phyloP scores from a whole-genome alignment of 352 stramenopile genomes.

The Thalassiosira exigua region DNA sequence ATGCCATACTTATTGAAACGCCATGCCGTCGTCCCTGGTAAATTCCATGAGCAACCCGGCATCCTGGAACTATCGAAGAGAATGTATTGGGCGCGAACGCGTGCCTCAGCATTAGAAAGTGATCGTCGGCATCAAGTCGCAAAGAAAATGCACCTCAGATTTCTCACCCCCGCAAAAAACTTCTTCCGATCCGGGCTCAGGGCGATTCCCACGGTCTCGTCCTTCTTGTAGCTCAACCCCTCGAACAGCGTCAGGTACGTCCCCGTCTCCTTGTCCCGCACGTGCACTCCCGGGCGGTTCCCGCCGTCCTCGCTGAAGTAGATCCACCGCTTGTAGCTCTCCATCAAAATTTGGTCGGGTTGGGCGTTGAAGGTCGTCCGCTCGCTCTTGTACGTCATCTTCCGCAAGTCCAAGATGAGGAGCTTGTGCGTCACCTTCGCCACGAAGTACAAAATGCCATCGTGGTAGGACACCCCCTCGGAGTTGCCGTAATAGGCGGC shows the following conservation, averaged over 20 bases:
- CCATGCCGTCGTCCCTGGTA: too few species aligned
- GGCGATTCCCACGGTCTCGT: conserved; percentile 67
- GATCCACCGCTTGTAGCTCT: conserved; percentile 3
- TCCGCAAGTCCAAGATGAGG: conserved; percentile 45
- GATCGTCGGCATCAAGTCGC: too few species aligned
- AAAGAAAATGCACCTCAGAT: too few species aligned
- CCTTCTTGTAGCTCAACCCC: conserved; percentile 20
- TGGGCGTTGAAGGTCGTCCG: background rate
- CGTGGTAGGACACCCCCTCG: conserved; percentile 48
- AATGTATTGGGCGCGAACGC: too few species aligned
- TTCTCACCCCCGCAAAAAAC: conserved; percentile 68
- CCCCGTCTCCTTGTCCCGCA: conserved; percentile 45
- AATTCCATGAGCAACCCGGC: too few species aligned
- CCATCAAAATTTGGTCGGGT: conserved; percentile 20
- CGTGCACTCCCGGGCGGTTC: conserved; percentile 46
- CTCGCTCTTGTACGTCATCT: conserved; percentile 33
- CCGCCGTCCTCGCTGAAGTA: conserved; percentile 67
- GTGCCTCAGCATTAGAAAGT: too few species aligned
- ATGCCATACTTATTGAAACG: too few species aligned
- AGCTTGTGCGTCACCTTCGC: conserved; percentile 31
- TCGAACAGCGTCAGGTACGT: conserved; percentile 60
- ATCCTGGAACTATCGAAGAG: too few species aligned
- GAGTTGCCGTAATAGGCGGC: conserved; percentile 36
- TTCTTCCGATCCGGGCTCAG: conserved; percentile 63
- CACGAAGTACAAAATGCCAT: conserved; percentile 55